A percentile compares a stretch with the other conserved stretches of the same genome.
These are phyloP conservation scores for Stemphylium beticola DNA, from an alignment of 2,329 filamentous ascomycete species.

Conservation along the genomic window DNA sequence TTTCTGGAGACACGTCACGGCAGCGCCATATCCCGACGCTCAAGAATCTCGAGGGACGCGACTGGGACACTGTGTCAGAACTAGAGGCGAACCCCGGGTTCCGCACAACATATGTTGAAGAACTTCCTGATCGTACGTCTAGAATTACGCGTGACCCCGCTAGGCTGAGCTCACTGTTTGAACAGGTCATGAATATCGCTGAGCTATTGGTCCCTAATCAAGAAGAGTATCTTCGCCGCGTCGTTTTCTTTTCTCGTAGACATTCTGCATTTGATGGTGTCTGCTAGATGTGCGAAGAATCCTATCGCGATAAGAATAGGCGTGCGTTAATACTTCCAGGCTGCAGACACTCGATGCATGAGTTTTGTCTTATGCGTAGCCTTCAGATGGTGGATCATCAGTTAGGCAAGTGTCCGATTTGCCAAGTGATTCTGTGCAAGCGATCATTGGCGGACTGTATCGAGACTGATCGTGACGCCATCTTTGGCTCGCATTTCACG, in stretches of 20 bases:
- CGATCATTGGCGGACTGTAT: constrained; percentile 17
- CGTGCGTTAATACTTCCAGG: background rate
- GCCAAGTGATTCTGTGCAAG: constrained; percentile 6
- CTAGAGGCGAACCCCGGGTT: background rate
- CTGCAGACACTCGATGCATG: constrained; percentile 7
- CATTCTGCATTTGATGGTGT: constrained; percentile 1
- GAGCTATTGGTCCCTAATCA: background rate
- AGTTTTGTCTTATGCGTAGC: constrained; percentile 6
- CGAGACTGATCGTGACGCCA: constrained; percentile 12
- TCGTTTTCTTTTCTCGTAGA: background rate
- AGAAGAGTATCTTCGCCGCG: constrained; percentile 5
- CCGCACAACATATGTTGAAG: background rate
- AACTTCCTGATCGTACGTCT: background rate
- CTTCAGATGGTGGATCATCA: constrained; percentile 5
- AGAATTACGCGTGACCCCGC: background rate
- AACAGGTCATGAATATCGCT: constrained; percentile 1
- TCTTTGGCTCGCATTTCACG: constrained; percentile 14
- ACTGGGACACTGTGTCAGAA: background rate
- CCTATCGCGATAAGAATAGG: background rate
- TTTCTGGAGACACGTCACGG: background rate
- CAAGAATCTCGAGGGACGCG: constrained; percentile 7
- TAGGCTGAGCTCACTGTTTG: constrained; percentile 8
- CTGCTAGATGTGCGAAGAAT: constrained; percentile 10
- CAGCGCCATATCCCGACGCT: constrained; percentile 3
- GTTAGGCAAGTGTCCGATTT: constrained; percentile 12